Evolutionary conservation across 768 basidiomycete species (phyloP).

Genomic region (Russula sp.): DNA sequence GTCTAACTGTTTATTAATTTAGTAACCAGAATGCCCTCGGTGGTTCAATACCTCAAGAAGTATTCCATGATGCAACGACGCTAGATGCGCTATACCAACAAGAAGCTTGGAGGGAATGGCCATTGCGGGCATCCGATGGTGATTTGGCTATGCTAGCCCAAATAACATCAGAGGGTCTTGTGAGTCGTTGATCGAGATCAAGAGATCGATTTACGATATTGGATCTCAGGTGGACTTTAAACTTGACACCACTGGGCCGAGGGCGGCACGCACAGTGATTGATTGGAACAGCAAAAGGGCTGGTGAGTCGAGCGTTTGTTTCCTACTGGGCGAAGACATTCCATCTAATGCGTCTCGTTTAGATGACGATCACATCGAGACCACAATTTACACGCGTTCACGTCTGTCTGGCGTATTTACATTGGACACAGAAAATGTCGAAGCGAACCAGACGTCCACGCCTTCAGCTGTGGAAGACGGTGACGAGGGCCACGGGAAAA

Average conservation of each 20-base stretch:
- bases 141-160: conserved; percentile 74
- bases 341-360: conserved; percentile 13
- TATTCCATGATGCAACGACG: conserved; percentile 67
- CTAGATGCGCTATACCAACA: conserved; percentile 55
- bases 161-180: conserved; percentile 80
- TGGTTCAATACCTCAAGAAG: conserved; percentile 59
- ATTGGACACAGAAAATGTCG: conserved; percentile 10
- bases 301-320: conserved; percentile 44
- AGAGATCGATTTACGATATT: conserved; percentile 7
- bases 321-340: neutral
- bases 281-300: conserved; percentile 92
- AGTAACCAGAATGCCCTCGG: conserved; percentile 69
- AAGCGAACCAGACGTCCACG: neutral
- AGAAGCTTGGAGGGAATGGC: conserved; percentile 72
- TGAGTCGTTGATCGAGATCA: conserved; percentile 33
- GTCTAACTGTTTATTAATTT: conserved; percentile 11
- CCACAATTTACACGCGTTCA: conserved; percentile 53
- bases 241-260: conserved; percentile 62
- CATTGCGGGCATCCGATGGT: conserved; percentile 73
- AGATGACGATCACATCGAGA: conserved; percentile 89
- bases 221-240: conserved; percentile 61
- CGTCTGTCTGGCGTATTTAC: conserved; percentile 34
- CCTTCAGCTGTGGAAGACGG: conserved; percentile 8
- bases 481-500: conserved; percentile 43
- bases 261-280: conserved; percentile 50